A percentile compares a stretch with the other conserved stretches of the same genome.
Conservation (phyloP, 2,329 filamentous ascomycete genomes). For the Verticillium longisporum region DNA sequence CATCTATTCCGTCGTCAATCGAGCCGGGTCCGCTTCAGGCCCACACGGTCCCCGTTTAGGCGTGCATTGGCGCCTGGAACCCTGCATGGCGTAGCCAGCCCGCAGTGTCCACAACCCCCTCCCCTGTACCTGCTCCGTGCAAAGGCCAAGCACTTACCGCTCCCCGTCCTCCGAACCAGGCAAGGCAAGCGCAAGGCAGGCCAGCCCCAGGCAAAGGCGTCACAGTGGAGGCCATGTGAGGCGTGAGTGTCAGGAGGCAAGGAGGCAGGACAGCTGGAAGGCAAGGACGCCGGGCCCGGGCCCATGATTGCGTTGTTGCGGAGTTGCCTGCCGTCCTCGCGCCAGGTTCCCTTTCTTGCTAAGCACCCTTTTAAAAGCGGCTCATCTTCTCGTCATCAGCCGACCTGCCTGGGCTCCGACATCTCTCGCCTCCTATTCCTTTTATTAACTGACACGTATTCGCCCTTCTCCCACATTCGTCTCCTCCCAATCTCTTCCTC, state of each 20-base stretch:
- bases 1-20: neutral
- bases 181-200: neutral
- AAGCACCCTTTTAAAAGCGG: neutral
- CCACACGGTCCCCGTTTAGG: neutral
- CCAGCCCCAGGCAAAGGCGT: neutral
- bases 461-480: constrained; percentile 10
- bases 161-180: neutral
- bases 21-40: neutral
- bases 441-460: constrained; percentile 9
- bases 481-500: neutral
- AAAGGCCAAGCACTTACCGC: neutral
- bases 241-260: neutral
- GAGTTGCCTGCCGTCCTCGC: neutral
- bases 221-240: neutral
- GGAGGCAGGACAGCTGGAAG: neutral
- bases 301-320: neutral
- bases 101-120: neutral
- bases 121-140: neutral
- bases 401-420: neutral
- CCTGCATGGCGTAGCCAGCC: neutral
- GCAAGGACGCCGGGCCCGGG: neutral
- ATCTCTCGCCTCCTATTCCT: neutral
- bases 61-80: neutral
- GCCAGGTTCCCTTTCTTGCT: neutral
- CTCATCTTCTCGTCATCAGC: neutral